Evolutionary conservation across 139 green algal genomes (phyloP), one percentile per base, ranked within the genome.

Genomic region (Micromonas pusilla): DNA sequence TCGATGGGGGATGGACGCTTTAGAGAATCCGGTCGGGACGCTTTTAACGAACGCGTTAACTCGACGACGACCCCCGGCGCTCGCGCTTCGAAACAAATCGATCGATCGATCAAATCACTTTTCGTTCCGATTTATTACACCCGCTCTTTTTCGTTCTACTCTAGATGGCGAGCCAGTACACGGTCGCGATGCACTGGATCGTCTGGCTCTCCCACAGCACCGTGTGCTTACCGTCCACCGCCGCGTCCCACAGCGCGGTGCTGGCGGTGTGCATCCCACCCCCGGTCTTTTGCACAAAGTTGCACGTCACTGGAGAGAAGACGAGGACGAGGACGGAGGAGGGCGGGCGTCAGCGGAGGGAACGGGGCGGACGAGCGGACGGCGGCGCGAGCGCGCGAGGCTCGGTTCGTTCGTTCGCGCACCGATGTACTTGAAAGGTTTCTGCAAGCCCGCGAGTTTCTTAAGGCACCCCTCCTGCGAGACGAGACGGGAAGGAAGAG

Each of bases 161-260:
- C 45, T 76, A 92, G 26, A 89, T 81, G 1, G 85, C 87, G 21
- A 89, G 52, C 91, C 91, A 96, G 81, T 93, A 96, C 0, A 93
- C 89, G 1, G 87, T 92, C 0, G 93, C 88, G 34, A 95, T 85
- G 1, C 90, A 83, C 3, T 91, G 82, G 78, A 93, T 93, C 0
- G 87, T 91, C 20, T 85, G 34, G 72, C 90, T 92, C 82, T 96
- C 90, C 90, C 90, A 95, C 71, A 92, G 89, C 53, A 96, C 91
- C 3, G 84, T 90, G 20, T 93, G 76, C 74, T 91, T 91, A 65
- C 63, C 90, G 65, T 96, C 91, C 33, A 88, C 94, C 53, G 92
- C 93, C n/a, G 91, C 85, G 32, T 90, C 89, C 89, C 90, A 95
- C 4, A 89, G 78, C 20, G 82, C 87, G 65, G 85, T 92, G 79